Evolutionary conservation across 169 alveolate species (phyloP), one percentile per base, ranked within the genome.

Genomic region (Plasmodium fragile): DNA sequence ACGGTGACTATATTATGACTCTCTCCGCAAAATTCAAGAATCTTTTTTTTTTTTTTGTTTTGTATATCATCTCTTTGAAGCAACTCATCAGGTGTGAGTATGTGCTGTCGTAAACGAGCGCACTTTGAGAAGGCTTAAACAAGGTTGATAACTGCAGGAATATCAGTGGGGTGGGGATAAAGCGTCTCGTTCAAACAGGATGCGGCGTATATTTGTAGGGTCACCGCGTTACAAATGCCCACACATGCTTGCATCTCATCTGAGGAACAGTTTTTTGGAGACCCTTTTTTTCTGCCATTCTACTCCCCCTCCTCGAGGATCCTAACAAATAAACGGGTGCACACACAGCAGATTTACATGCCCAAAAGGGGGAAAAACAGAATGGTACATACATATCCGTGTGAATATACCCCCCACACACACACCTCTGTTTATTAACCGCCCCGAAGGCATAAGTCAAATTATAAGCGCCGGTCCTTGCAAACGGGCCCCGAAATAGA

Each of bases 401-500:
- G 25, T 18, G 11, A 18, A 18, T 13, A 0, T 59, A 59, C 32
- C 3, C 30, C 30, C 28, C 34, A 18, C 5, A 7, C 73, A 25
- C 0, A 4, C 73, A 2, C 73, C 32, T 10, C 6, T 65, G 18
- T 25, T 65, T 25, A 65, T 25, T 22, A 1, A 65, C 8, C 75
- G 1, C 36, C 75, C 36, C 30, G 36, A 65, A 0, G n/a, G 36
- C 36, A n/a, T 65, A 28, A 18, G n/a, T 65, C 75, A 65, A 65
- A 36, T 91, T 81, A 91, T 82, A 91, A 65, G 13, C 72, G 45
- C 55, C 81, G 82, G n/a, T 91, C 94, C 25, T 30, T 22, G 7
- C 92, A 91, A 45, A 80, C 84, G 30, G 94, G 94, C 36, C 94
- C 94, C 11, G 91, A 72, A 32, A 91, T 91, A 11, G 77, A 49